A percentile compares a stretch with the other conserved stretches of the same genome.
phyloP scores from a whole-genome alignment of 1,139 yeast genomes.

The Arxiozyma slooffiae region DNA sequence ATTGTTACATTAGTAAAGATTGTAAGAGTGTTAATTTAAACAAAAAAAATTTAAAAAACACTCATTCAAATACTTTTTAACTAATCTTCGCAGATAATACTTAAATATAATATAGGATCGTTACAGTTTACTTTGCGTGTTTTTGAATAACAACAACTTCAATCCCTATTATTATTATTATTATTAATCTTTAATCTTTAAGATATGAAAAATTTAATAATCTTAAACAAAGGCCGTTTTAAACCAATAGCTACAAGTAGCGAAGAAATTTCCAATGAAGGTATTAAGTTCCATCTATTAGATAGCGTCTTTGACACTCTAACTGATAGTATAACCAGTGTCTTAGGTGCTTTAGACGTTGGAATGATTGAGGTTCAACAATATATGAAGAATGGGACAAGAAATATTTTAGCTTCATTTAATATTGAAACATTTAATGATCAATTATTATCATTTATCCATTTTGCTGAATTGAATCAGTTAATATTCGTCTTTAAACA shows the following conservation, averaged over 20 bases:
- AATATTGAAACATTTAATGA: slow-evolving; percentile 35
- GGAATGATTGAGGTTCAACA: slow-evolving; percentile 51
- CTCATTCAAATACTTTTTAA: background rate
- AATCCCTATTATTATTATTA: too few relatives aligned
- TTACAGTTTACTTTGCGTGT: background rate
- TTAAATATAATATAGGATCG: background rate
- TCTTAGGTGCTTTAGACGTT: slow-evolving; percentile 51
- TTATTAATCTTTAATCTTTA: background rate
- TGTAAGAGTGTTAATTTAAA: too few relatives aligned
- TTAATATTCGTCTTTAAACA: slow-evolving; percentile 51
- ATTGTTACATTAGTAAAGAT: too few relatives aligned
- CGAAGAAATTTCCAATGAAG: slow-evolving; percentile 52
- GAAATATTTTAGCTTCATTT: slow-evolving; percentile 47
- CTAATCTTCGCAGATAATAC: too few relatives aligned
- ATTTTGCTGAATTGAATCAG: slow-evolving; percentile 56
- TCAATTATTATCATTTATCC: slow-evolving; percentile 42
- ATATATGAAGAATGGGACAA: slow-evolving; percentile 50
- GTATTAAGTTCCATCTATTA: slow-evolving; percentile 17
- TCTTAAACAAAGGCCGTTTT: slow-evolving; percentile 48
- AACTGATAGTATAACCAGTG: slow-evolving; percentile 62
- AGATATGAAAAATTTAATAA: slow-evolving; percentile 49
- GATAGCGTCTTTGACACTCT: slow-evolving; percentile 66
- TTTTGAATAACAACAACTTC: background rate
- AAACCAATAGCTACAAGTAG: slow-evolving; percentile 38
- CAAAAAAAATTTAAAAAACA: too few relatives aligned